A percentile compares a stretch with the other conserved stretches of the same genome.
Conservation (phyloP, 345 rosid genomes). For the Lepidium didymum region DNA sequence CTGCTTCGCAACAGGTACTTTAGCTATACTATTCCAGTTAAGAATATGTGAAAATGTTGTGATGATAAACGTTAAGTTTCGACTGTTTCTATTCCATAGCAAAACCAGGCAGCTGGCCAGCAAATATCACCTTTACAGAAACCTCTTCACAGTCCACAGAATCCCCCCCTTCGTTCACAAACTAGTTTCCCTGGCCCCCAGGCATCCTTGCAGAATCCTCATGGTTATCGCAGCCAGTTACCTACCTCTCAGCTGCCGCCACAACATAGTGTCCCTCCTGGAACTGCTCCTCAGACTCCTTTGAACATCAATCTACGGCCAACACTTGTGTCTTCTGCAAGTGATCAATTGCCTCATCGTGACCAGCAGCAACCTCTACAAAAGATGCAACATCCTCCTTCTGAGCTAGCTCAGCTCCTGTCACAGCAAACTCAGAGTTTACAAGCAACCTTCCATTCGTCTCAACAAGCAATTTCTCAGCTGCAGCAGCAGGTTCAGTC, state of each 20-base stretch:
- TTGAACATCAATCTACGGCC: constrained; percentile 44
- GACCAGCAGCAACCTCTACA: constrained; percentile 54
- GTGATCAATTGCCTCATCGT: constrained; percentile 49
- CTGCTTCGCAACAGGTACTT: constrained; percentile 46
- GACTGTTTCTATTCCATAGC: constrained; percentile 25
- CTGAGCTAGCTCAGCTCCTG: constrained; percentile 84
- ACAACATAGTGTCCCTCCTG: constrained; percentile 43
- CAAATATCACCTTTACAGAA: constrained; percentile 64
- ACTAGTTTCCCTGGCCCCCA: constrained; percentile 36
- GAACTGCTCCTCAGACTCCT: constrained; percentile 40
- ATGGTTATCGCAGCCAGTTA: constrained; percentile 43
- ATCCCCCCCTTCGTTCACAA: constrained; percentile 40
- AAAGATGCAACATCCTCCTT: constrained; percentile 80
- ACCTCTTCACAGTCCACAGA: constrained; percentile 56
- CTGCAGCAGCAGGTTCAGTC: constrained; percentile 85
- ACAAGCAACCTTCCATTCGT: constrained; percentile 87
- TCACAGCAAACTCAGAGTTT: constrained; percentile 84
- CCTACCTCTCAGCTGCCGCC: constrained; percentile 47
- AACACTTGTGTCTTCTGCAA: constrained; percentile 32
- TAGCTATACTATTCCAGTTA: background rate
- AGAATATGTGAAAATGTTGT: background rate
- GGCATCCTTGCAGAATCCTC: constrained; percentile 40
- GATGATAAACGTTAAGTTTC: background rate
- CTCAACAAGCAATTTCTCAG: constrained; percentile 93
- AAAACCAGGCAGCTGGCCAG: constrained; percentile 38